These are phyloP conservation scores for Chalciporus piperatoides DNA, from an alignment of 1,284 basidiomycete genomes.

Conservation along the genomic window DNA sequence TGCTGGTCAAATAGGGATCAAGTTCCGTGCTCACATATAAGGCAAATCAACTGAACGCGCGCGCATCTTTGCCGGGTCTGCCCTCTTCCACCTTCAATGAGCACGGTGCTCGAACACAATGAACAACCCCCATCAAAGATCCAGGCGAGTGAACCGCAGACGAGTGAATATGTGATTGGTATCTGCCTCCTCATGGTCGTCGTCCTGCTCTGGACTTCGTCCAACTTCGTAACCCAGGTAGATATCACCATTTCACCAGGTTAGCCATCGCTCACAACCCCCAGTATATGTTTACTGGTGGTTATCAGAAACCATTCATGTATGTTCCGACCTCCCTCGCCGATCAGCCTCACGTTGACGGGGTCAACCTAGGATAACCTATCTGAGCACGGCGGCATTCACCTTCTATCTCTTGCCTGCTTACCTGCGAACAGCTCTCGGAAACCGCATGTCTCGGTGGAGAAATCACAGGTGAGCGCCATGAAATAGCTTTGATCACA, in stretches of 20 bases:
- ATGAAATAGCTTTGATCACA: background rate
- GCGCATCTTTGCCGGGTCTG: background rate
- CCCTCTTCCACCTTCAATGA: conserved; percentile 17
- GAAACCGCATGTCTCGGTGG: conserved; percentile 19
- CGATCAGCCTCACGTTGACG: conserved; percentile 3
- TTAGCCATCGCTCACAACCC: conserved; percentile 8
- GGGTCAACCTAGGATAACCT: conserved; percentile 62
- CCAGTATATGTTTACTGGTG: conserved; percentile 63
- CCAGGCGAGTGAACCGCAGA: conserved; percentile 18
- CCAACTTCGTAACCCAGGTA: conserved; percentile 79
- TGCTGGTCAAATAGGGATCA: background rate
- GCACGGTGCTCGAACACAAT: conserved; percentile 8
- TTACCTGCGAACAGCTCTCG: conserved; percentile 40
- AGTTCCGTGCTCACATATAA: background rate
- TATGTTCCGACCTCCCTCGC: conserved; percentile 35
- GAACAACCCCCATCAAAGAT: conserved; percentile 15
- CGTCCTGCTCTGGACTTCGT: conserved; percentile 81
- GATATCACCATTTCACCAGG: conserved; percentile 13
- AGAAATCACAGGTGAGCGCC: conserved; percentile 14
- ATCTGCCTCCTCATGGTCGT: conserved; percentile 73
- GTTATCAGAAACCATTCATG: conserved; percentile 82
- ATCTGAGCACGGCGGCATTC: conserved; percentile 86
- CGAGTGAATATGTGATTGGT: conserved; percentile 64
- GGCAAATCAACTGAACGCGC: background rate
- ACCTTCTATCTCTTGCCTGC: conserved; percentile 85